phyloP scores from a whole-genome alignment of 148 eudicot species.

The Oxyria digyna region DNA sequence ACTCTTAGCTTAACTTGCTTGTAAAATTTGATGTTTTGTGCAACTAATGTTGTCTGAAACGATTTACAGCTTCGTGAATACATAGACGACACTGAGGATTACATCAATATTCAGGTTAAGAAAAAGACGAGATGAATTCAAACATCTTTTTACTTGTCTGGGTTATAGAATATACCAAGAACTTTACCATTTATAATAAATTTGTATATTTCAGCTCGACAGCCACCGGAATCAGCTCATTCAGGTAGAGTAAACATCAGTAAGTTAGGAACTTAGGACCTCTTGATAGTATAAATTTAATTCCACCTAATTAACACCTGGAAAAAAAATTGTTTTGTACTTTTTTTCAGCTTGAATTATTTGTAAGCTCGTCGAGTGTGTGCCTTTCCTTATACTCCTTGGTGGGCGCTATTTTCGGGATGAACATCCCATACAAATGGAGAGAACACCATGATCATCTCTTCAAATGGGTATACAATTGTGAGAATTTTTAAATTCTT shows the following conservation, averaged over 20 bases:
- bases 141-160: neutral
- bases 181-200: neutral
- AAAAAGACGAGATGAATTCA: neutral
- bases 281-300: neutral
- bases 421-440: conserved; percentile 83
- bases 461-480: conserved; percentile 63
- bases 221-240: conserved; percentile 84
- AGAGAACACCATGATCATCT: conserved; percentile 44
- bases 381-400: conserved; percentile 67
- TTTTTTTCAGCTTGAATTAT: conserved; percentile 61
- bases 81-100: conserved; percentile 87
- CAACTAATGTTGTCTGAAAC: too few species aligned
- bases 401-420: conserved; percentile 75
- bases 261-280: neutral
- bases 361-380: conserved; percentile 65
- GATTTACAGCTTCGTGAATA: conserved; percentile 72
- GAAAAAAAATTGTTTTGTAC: neutral
- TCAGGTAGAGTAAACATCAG: conserved; percentile 66
- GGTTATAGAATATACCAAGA: neutral
- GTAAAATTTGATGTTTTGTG: neutral
- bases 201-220: conserved; percentile 52
- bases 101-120: conserved; percentile 77
- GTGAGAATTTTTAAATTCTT: neutral
- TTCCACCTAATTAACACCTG: neutral
- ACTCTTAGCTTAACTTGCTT: neutral